phyloP scores from a whole-genome alignment of 257 asterid genomes.

The Penstemon newberryi region DNA sequence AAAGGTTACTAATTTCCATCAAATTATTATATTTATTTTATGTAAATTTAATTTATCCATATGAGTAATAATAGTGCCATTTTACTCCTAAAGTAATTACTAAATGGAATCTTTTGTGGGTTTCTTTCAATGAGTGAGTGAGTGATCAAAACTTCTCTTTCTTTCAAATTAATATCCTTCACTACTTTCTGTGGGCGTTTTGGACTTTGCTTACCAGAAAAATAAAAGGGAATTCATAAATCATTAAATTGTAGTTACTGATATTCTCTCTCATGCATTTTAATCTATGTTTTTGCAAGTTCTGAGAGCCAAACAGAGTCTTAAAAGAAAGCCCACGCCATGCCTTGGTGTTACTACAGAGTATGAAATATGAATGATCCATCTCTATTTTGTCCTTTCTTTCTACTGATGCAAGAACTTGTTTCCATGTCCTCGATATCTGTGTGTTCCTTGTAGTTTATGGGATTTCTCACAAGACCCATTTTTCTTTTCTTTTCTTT shows the following conservation, averaged over 20 bases:
- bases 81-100: constrained; percentile 5
- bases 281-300: background rate
- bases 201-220: constrained; percentile 10
- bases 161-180: background rate
- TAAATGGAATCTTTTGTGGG: constrained; percentile 25
- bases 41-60: no score
- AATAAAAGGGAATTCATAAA: background rate
- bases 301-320: constrained; percentile 18
- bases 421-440: constrained; percentile 35
- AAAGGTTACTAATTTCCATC: no score
- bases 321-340: background rate
- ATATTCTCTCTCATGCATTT: constrained; percentile 8
- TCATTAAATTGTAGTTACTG: background rate
- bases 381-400: constrained; percentile 30
- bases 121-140: constrained; percentile 10
- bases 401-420: constrained; percentile 29
- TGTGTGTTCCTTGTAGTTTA: constrained; percentile 17
- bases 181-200: constrained; percentile 32
- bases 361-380: background rate
- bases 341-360: background rate
- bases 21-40: no score
- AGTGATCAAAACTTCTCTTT: constrained; percentile 3
- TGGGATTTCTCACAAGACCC: constrained; percentile 20
- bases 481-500: background rate
- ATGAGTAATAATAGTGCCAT: background rate